phyloP scores from a whole-genome alignment of 257 asterid genomes.

The Nicotiana otophora region DNA sequence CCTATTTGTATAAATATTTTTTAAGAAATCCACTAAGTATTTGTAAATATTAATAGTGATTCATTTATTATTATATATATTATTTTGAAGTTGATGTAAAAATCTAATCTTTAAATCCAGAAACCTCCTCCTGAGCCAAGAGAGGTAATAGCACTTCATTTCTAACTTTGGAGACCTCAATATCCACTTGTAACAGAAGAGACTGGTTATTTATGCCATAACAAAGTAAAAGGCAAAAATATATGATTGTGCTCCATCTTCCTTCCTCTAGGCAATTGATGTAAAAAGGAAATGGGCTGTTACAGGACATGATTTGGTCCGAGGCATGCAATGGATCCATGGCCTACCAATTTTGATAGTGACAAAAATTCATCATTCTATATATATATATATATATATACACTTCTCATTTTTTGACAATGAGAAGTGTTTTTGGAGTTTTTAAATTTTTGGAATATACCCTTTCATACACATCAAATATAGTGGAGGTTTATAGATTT shows the following conservation, averaged over 20 bases:
- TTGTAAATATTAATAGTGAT: too few relatives aligned
- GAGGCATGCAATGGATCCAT: slow-evolving; percentile 11
- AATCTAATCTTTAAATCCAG: too few relatives aligned
- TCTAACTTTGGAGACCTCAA: too few relatives aligned
- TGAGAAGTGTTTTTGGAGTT: background rate
- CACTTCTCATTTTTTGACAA: background rate
- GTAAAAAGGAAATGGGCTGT: slow-evolving; percentile 6
- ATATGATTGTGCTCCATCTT: background rate
- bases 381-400: background rate
- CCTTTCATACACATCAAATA: background rate
- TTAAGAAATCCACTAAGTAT: too few relatives aligned
- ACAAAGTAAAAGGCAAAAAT: slow-evolving; percentile 2
- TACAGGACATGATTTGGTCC: slow-evolving; percentile 1
- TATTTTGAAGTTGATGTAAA: too few relatives aligned
- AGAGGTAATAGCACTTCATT: too few relatives aligned
- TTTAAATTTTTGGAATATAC: background rate
- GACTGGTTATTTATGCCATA: background rate
- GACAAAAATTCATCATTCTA: slow-evolving; percentile 7
- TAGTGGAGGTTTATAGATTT: background rate
- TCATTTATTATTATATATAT: too few relatives aligned
- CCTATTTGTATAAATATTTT: too few relatives aligned
- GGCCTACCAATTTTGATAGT: slow-evolving; percentile 4
- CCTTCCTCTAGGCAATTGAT: background rate
- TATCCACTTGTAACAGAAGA: too few relatives aligned
- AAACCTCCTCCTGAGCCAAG: too few relatives aligned